Evolutionary conservation across 2,329 filamentous ascomycete genomes (phyloP).

Genomic region (Fusarium redolens): DNA sequence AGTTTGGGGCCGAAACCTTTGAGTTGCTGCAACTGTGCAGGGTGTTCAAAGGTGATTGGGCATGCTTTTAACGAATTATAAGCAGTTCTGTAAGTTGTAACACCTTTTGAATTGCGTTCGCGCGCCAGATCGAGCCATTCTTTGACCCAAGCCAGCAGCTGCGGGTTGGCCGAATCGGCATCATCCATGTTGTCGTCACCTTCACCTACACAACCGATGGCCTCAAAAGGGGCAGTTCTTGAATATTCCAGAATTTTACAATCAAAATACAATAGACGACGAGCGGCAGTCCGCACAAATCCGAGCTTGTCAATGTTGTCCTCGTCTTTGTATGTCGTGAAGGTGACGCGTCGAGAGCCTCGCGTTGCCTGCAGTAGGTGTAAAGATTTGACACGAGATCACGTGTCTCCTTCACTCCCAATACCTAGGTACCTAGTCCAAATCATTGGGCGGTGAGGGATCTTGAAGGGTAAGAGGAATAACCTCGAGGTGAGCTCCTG

Average conservation of each 20-base stretch:
- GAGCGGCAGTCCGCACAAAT: not conserved
- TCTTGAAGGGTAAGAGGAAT: not conserved
- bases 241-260: not conserved
- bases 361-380: constrained; percentile 8
- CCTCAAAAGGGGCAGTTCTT: not conserved
- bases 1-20: constrained; percentile 79
- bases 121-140: constrained; percentile 79
- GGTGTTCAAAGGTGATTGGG: constrained; percentile 76
- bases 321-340: not conserved
- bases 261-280: not conserved
- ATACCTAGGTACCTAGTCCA: not conserved
- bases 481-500: not conserved
- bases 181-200: constrained; percentile 46
- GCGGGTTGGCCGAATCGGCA: constrained; percentile 72
- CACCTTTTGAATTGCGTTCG: constrained; percentile 76
- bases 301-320: not conserved
- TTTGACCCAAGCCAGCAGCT: constrained; percentile 78
- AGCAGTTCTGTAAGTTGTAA: constrained; percentile 78
- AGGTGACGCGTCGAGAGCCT: constrained; percentile 19
- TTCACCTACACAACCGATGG: not conserved
- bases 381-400: constrained; percentile 37
- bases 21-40: constrained; percentile 77
- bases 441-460: constrained; percentile 7
- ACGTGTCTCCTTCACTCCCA: constrained; percentile 22
- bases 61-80: constrained; percentile 82